Conservation (phyloP, 1,284 basidiomycete species). For the Cryptococcus amylolentus region DNA sequence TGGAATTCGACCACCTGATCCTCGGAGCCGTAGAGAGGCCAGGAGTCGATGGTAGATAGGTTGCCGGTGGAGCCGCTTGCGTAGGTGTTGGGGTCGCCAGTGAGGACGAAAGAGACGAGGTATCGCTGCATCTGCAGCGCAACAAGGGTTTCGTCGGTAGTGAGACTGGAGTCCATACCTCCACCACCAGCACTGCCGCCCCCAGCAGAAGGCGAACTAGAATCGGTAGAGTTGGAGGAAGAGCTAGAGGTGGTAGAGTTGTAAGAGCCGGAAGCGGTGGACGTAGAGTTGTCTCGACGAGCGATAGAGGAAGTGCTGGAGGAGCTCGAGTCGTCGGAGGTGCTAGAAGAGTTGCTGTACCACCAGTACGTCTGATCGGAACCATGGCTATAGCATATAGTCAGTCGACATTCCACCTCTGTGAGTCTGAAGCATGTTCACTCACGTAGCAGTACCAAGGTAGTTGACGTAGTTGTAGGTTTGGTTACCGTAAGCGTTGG, state of each 20-base stretch:
- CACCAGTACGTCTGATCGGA: conserved; percentile 8
- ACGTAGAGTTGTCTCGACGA: neutral
- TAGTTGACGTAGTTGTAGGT: conserved; percentile 8
- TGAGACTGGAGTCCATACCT: neutral
- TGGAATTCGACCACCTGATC: conserved; percentile 1
- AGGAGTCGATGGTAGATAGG: neutral
- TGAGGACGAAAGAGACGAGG: conserved; percentile 1
- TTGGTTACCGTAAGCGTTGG: conserved; percentile 4
- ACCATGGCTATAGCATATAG: neutral
- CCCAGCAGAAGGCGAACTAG: neutral
- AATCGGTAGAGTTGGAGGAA: neutral
- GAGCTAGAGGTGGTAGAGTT: neutral
- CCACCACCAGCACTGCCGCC: neutral
- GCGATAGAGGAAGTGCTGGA: neutral
- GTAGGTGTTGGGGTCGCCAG: conserved; percentile 4
- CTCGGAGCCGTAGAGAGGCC: conserved; percentile 1
- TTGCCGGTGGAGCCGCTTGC: neutral
- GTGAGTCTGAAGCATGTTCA: no score
- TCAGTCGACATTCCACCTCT: neutral
- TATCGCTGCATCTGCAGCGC: conserved; percentile 4
- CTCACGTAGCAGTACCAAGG: conserved; percentile 4
- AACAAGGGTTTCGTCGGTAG: neutral
- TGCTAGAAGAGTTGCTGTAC: conserved; percentile 1
- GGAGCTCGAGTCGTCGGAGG: neutral
- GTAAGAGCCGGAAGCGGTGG: neutral